Evolutionary conservation across 2,329 filamentous ascomycete species (phyloP).

Genomic region (Alternaria novae-zelandiae): DNA sequence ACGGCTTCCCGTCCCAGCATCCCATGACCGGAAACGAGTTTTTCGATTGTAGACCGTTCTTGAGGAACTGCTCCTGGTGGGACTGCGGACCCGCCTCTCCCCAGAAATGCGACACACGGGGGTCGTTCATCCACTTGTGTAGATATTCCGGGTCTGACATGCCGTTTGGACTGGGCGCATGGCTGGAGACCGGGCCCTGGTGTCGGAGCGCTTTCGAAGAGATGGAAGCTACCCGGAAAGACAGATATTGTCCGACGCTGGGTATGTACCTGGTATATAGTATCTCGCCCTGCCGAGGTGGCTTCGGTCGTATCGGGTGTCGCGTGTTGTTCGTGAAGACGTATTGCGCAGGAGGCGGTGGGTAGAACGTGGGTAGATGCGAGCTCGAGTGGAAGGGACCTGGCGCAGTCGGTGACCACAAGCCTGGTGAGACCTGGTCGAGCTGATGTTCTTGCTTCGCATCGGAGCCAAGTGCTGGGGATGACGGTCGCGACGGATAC

Average conservation of each 20-base stretch:
- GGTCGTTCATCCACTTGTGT: constrained; percentile 86
- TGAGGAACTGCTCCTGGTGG: constrained; percentile 72
- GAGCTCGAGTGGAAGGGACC: constrained; percentile 83
- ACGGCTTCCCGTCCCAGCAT: constrained; percentile 92
- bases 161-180: constrained; percentile 27
- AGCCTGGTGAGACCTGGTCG: constrained; percentile 41
- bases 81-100: constrained; percentile 65
- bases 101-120: constrained; percentile 87
- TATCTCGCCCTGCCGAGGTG: constrained; percentile 85
- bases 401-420: constrained; percentile 52
- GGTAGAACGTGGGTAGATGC: constrained; percentile 89
- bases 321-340: constrained; percentile 77
- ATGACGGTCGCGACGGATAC: constrained; percentile 57
- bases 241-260: constrained; percentile 81
- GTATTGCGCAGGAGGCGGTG: constrained; percentile 82
- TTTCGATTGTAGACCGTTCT: constrained; percentile 65
- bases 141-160: constrained; percentile 71
- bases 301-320: constrained; percentile 87
- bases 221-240: constrained; percentile 82
- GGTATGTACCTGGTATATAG: constrained; percentile 91
- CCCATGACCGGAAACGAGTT: constrained; percentile 92
- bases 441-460: constrained; percentile 35
- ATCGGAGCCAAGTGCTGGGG: constrained; percentile 51
- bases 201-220: constrained; percentile 69
- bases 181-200: constrained; percentile 60